Conservation (phyloP, 2,329 filamentous ascomycete genomes). For the Akanthomyces dipterigenus region DNA sequence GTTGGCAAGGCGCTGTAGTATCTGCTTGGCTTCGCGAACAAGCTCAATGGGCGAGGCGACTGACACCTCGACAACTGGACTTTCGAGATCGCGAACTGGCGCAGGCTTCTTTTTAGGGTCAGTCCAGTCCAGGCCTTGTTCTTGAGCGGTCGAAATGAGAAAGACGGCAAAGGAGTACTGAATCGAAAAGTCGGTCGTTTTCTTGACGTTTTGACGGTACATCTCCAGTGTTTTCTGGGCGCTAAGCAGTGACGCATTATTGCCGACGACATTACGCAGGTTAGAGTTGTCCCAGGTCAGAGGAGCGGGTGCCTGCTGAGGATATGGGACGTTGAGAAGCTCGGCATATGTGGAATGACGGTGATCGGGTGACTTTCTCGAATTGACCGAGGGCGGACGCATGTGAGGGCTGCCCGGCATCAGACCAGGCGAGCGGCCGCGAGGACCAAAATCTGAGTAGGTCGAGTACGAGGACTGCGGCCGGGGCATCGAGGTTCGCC, state of each 20-base stretch:
- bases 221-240: constrained; percentile 93
- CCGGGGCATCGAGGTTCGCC: constrained; percentile 54
- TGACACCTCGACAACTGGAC: constrained; percentile 38
- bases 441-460: constrained; percentile 59
- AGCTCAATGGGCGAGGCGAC: constrained; percentile 58
- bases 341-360: constrained; percentile 51
- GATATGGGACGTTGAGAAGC: constrained; percentile 64
- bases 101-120: constrained; percentile 39
- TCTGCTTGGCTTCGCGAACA: constrained; percentile 79
- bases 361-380: constrained; percentile 49
- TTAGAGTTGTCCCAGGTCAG: constrained; percentile 73
- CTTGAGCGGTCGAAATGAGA: constrained; percentile 81
- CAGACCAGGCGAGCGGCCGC: constrained; percentile 54
- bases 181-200: constrained; percentile 82
- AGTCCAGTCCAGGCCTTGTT: constrained; percentile 55
- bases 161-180: constrained; percentile 97
- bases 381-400: constrained; percentile 42
- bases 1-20: constrained; percentile 79
- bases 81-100: constrained; percentile 41
- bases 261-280: constrained; percentile 72
- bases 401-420: constrained; percentile 35
- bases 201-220: constrained; percentile 96
- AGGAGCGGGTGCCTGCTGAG: constrained; percentile 64
- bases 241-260: constrained; percentile 84
- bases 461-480: constrained; percentile 73